Conservation (phyloP, 805 yeast species). For the Candida ficus region DNA sequence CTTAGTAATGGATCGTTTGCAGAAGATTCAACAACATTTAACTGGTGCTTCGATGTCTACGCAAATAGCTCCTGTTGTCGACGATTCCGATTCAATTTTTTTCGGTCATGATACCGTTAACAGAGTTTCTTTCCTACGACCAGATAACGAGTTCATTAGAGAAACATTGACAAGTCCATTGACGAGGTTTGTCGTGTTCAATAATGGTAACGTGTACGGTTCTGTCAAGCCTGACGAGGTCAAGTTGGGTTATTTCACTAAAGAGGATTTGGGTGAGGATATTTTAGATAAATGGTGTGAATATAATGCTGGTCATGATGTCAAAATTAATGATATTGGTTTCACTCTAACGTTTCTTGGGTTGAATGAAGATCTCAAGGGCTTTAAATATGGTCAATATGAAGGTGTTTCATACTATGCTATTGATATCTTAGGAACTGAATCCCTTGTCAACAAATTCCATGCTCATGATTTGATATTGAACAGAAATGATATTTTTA, state of each 20-base stretch:
- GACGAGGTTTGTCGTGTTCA: conserved; percentile 37
- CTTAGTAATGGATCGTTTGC: conserved; percentile 1
- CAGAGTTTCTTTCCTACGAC: conserved; percentile 53
- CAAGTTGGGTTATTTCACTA: conserved; percentile 13
- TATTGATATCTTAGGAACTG: no score
- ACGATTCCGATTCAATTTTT: conserved; percentile 19
- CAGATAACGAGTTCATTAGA: conserved; percentile 42
- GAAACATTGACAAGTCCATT: conserved; percentile 35
- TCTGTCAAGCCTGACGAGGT: no score
- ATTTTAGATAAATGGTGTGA: conserved; percentile 14
- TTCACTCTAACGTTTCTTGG: conserved; percentile 52
- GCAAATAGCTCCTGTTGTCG: no score
- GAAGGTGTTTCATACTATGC: conserved; percentile 63
- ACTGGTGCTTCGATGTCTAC: conserved; percentile 1
- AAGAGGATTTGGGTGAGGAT: conserved; percentile 8
- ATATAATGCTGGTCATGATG: conserved; percentile 8
- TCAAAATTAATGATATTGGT: conserved; percentile 28
- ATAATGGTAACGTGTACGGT: conserved; percentile 24
- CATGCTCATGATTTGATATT: background rate
- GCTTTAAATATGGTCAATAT: conserved; percentile 40
- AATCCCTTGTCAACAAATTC: no score
- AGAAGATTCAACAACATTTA: conserved; percentile 3
- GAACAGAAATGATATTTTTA: conserved; percentile 17
- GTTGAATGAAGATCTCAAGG: conserved; percentile 33
- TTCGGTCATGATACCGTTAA: conserved; percentile 52